Base-by-base conservation (phyloP, 73 alveolate genomes). In the Paramecium caudatum region DNA sequence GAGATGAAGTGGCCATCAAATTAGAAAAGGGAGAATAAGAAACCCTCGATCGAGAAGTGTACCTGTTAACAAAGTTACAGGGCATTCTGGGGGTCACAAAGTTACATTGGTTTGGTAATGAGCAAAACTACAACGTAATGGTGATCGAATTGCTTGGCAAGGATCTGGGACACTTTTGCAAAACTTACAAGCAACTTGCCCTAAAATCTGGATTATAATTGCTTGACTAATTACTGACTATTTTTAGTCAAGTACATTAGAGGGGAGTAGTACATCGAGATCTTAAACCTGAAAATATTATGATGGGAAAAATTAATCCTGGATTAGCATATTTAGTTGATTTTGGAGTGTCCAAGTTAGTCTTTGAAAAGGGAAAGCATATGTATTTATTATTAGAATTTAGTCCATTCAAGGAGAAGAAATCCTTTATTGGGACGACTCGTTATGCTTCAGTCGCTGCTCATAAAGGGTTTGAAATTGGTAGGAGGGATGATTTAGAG, bases 381-480 rank as follows among this genome's bases (percentile, higher is more conserved):
- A 70, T 34, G 87, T 32, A 70, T 32, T 10, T 15, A n/a, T 34
- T 7, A 9, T 46, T 12, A 69, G 25, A 12, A 10, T 13, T 36
- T 36, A 83, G 47, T 23, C 92, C 92, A 2, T 49, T 83, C 43
- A 83, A 68, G 33, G 86, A 47, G 13, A 46, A 82, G 27, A 83
- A 83, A 41, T n/a, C 84, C 2, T 61, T 74, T 36, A 84, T 61
- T 32, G 97, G 96, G 0, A 91, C 96, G 34, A 93, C 97, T 16
- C 41, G 96, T 82, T 94, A 94, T 94, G 97, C 97, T 15, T 90
- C 97, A 5, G 91, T 94, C 23, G 90, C 86, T 61, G 96, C 97
- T 7, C 94, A 92, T 50, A 91, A 92, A 61, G 97, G 96, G 23
- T 30, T 34, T 68, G 97, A 94, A 34, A 94, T 91, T 21, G 86